Conservation (phyloP, 345 rosid genomes). For the Cardiospermum halicacabum region DNA sequence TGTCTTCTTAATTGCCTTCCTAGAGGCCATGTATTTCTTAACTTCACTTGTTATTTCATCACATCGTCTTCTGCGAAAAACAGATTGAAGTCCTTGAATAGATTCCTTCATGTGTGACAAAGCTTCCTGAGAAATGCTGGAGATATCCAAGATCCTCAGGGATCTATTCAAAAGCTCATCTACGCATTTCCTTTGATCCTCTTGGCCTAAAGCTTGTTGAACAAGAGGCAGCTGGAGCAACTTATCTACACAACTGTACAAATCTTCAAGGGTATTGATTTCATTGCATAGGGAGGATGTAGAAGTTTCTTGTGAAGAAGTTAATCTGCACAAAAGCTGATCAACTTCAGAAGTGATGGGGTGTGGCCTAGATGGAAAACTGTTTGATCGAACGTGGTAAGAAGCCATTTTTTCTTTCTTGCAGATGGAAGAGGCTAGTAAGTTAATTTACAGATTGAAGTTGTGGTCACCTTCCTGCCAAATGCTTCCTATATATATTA, state of each 20-base stretch:
- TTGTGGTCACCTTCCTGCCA: background rate
- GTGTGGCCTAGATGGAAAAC: conserved; percentile 2
- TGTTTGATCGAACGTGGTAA: conserved; percentile 4
- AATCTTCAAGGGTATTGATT: conserved; percentile 23
- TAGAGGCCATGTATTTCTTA: conserved; percentile 33
- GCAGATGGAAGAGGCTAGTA: background rate
- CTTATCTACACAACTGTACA: background rate
- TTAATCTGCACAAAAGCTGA: conserved; percentile 28
- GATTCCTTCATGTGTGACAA: conserved; percentile 25
- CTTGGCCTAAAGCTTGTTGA: conserved; percentile 14
- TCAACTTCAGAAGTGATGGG: conserved; percentile 33
- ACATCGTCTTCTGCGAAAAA: conserved; percentile 25
- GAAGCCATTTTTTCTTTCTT: conserved; percentile 6
- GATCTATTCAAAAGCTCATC: conserved; percentile 18
- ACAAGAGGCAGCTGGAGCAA: background rate
- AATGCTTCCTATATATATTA: conserved; percentile 6
- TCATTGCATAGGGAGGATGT: conserved; percentile 10
- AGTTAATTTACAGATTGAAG: background rate
- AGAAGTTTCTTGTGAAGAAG: conserved; percentile 13
- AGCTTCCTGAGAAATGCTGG: conserved; percentile 26
- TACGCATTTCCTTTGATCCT: background rate
- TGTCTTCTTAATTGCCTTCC: conserved; percentile 34
- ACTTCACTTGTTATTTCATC: conserved; percentile 18
- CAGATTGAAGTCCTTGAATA: conserved; percentile 23
- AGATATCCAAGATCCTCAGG: conserved; percentile 26